Base-by-base conservation (phyloP, 495 filamentous ascomycete genomes). In the Neurospora tetrasperma region DNA sequence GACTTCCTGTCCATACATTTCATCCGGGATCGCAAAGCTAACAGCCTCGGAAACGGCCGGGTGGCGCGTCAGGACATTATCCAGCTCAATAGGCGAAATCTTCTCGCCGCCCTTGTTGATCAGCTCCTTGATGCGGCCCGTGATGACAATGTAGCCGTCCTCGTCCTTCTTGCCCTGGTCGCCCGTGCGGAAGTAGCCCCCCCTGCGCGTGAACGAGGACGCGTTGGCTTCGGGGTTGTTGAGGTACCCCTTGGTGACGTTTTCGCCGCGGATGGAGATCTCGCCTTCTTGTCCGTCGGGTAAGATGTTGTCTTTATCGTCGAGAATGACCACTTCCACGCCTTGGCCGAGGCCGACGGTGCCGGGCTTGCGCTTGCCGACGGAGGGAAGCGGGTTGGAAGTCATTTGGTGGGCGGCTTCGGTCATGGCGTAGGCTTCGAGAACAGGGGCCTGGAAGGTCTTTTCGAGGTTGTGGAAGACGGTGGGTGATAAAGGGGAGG, bases 381-480 rank as follows among this genome's bases (percentile, higher is more conserved):
- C 86, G 1, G 90, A 89, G 0, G 93, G 92, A 0, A 95, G 86
- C 27, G 93, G 93, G 83, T 95, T 96, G 70, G 90, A 92, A 12
- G 92, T 93, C 90, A 96, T 94, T 78, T 95, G 93, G 80, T 95
- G 93, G 11, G 93, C 90, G 31, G 91, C 93, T 82, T 96, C 93
- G 39, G 93, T 96, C 93, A 96, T 96, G 72, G 93, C 93, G 80
- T 96, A 96, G 14, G 93, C 93, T 80, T 96, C 93, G 11, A 96
- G 85, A 4, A 96, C 93, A 4, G 93, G 93, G 1, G 93, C 91
- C 41, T 88, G 83, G 82, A 92, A 91, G 7, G 88, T 83, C 70
- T 86, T 81, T 75, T 95, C 93, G 4, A 95, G 86, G 62, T 90
- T 87, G 73, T 93, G 84, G 82, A 94, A 94, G 69, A 87, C 89